Percentiles rank a stretch among this genome's conserved stretches.
Evolutionary conservation across 331 rosid species (phyloP).

Genomic region (Phaseolus coccineus): DNA sequence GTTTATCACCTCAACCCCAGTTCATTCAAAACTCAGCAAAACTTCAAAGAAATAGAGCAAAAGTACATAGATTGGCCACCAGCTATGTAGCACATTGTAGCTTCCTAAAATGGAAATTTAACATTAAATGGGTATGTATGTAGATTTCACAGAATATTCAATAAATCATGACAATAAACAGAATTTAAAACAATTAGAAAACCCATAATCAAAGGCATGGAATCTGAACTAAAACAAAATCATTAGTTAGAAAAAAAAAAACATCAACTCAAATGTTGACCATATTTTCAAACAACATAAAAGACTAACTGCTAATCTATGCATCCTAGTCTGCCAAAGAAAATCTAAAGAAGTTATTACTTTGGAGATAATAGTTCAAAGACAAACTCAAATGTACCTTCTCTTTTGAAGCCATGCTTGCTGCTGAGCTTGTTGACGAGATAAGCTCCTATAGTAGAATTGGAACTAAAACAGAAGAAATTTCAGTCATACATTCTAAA

Average conservation of each 20-base stretch:
- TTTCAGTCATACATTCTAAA: conserved; percentile 37
- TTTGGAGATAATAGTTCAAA: conserved; percentile 8
- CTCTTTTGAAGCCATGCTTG: conserved; percentile 99
- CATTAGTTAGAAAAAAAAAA: neutral
- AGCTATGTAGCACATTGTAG: neutral
- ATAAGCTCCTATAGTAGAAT: conserved; percentile 77
- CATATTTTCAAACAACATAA: conserved; percentile 15
- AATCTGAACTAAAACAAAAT: neutral
- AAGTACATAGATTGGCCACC: too few species aligned
- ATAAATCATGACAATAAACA: neutral
- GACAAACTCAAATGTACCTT: conserved; percentile 58
- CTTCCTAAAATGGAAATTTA: neutral
- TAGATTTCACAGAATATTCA: neutral
- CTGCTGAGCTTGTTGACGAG: conserved; percentile 98
- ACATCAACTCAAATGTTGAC: neutral
- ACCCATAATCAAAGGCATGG: neutral
- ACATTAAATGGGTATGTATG: neutral
- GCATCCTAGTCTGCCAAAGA: conserved; percentile 19
- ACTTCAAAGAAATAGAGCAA: too few species aligned
- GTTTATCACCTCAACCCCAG: too few species aligned
- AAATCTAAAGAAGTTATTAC: neutral
- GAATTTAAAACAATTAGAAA: neutral
- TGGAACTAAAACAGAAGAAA: conserved; percentile 69
- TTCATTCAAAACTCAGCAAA: too few species aligned
- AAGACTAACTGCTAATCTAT: neutral